Evolutionary conservation across 768 basidiomycete species (phyloP), one percentile per base, ranked within the genome.

Genomic region (Coprinellus aureogranulatus): DNA sequence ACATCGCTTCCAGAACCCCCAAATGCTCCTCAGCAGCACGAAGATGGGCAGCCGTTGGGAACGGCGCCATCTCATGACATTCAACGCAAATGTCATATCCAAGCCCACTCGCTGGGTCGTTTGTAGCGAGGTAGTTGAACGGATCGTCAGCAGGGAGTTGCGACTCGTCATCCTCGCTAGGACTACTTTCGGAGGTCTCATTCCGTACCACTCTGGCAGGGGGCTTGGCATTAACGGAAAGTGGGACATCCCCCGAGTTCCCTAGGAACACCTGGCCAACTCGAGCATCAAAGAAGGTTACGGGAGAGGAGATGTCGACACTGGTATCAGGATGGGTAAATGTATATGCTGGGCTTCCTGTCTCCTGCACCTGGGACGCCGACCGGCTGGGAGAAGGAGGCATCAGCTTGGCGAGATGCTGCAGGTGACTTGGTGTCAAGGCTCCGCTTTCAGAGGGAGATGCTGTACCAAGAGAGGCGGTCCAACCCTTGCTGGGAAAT

Each of bases 51-150:
- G 77, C 57, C n/a, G 78, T 77, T 0, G 92, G 89, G 69, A 90
- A 88, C 14, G 86, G 85, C 2, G 90, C 90, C 31, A 83, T 75
- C 61, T 94, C 91, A 65, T 90, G 88, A 66, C 90, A 92, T 72
- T 96, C 92, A 59, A 96, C 82, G 68, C 92, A 94, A 42, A 96
- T 83, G 65, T 93, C 88, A 66, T 86, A 94, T 16, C 89, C 90
- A 58, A 80, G 75, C 31, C 85, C 86, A n/a, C 74, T 64, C 27
- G 60, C 61, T 0, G 80, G 79, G 57, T 76, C 69, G 61, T 81
- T 82, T 39, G 76, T 78, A 20, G 64, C 59, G 3, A 55, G 45
- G 50, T 75, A 80, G 49, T 75, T 71, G 65, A 82, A 81, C 9
- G 76, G 76, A 59, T 79, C 77, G 39, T 76, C 75, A 4, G 61